phyloP scores from a whole-genome alignment of 2,329 filamentous ascomycete species.

The Sclerotinia minor region DNA sequence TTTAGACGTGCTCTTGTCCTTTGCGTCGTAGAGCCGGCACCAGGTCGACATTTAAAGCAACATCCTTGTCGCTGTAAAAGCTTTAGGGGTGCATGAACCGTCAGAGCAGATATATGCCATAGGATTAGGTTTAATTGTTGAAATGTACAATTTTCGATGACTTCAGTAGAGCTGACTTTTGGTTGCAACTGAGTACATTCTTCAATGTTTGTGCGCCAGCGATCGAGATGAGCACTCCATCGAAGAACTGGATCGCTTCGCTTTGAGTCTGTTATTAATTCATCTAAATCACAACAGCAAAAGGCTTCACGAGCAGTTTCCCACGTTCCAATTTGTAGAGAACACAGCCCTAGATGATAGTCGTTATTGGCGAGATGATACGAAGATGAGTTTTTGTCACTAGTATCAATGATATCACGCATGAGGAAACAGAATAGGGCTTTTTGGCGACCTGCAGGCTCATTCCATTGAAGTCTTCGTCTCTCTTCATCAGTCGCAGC shows the following conservation, averaged over 20 bases:
- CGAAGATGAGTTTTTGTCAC: not conserved
- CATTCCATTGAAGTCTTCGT: constrained; percentile 17
- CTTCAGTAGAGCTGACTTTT: not conserved
- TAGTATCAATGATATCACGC: constrained; percentile 9
- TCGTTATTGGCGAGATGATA: constrained; percentile 3
- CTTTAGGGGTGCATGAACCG: constrained; percentile 15
- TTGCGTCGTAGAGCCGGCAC: not conserved
- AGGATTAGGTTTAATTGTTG: constrained; percentile 9
- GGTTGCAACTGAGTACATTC: not conserved
- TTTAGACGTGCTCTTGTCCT: constrained; percentile 11
- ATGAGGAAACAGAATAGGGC: constrained; percentile 21
- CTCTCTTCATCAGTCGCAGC: constrained; percentile 15
- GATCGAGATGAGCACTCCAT: constrained; percentile 7
- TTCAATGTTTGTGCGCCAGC: constrained; percentile 12
- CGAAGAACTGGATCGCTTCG: not conserved
- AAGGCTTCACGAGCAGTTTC: constrained; percentile 21
- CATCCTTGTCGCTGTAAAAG: constrained; percentile 19
- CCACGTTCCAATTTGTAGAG: constrained; percentile 19
- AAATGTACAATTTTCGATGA: not conserved
- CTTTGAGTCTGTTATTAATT: constrained; percentile 13
- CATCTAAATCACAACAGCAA: constrained; percentile 16
- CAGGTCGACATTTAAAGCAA: constrained; percentile 21
- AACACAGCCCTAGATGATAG: constrained; percentile 18
- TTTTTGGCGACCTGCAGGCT: constrained; percentile 18
- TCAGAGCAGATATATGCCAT: constrained; percentile 16